Percentiles rank a stretch among this genome's conserved stretches.
phyloP scores from a whole-genome alignment of 148 eudicot species.

The Nepenthes mirabilis region DNA sequence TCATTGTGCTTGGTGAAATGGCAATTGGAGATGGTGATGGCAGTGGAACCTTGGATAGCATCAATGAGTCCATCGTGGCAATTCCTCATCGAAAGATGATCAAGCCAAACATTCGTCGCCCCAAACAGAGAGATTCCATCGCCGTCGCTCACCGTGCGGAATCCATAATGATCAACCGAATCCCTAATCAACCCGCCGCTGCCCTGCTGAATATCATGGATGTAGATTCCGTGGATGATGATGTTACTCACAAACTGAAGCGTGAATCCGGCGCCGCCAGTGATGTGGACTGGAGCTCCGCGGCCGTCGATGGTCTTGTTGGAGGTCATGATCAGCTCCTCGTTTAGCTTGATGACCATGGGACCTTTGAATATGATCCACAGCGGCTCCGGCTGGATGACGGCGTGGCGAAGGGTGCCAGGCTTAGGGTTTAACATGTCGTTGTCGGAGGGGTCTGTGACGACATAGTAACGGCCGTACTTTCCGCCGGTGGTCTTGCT shows the following conservation, averaged over 20 bases:
- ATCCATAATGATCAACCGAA: conserved; percentile 25
- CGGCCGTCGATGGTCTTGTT: conserved; percentile 46
- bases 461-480: conserved; percentile 21
- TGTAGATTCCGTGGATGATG: conserved; percentile 28
- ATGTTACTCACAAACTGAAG: conserved; percentile 35
- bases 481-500: conserved; percentile 30
- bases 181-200: conserved; percentile 33
- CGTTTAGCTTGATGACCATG: conserved; percentile 25
- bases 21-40: conserved; percentile 43
- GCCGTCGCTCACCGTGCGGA: conserved; percentile 28
- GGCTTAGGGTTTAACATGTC: conserved; percentile 41
- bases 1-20: conserved; percentile 45
- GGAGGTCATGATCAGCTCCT: conserved; percentile 33
- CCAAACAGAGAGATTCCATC: conserved; percentile 45
- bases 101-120: conserved; percentile 37
- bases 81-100: conserved; percentile 43
- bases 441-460: conserved; percentile 23
- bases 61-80: conserved; percentile 41
- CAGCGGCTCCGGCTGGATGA: conserved; percentile 30
- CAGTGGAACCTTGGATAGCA: conserved; percentile 34
- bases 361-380: conserved; percentile 33
- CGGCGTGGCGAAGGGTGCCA: conserved; percentile 44
- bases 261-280: conserved; percentile 36
- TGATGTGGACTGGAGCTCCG: conserved; percentile 27
- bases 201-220: conserved; percentile 27